These are phyloP conservation scores for Neopestalotiopsis clavispora DNA, from an alignment of 2,329 filamentous ascomycete species.

Conservation along the genomic window DNA sequence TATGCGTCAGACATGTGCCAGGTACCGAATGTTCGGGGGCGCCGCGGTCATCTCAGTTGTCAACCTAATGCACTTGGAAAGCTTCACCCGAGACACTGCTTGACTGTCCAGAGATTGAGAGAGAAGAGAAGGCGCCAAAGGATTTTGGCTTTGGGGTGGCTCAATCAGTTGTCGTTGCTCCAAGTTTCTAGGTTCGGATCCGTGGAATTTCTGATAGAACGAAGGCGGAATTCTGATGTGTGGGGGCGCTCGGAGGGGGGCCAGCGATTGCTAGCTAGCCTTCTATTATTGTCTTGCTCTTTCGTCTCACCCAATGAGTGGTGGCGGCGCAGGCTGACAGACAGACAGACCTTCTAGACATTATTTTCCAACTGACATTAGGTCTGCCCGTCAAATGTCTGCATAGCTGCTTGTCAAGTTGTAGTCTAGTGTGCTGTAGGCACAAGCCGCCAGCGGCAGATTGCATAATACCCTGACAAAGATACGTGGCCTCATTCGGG, in stretches of 20 bases:
- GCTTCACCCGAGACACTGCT: not conserved
- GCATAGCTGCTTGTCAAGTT: not conserved
- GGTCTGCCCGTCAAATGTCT: not conserved
- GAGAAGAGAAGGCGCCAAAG: no score
- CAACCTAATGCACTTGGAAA: not conserved
- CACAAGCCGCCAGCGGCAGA: not conserved
- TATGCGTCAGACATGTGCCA: constrained; percentile 2
- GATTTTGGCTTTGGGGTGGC: not conserved
- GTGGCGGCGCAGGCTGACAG: not conserved
- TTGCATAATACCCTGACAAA: not conserved
- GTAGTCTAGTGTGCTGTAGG: not conserved
- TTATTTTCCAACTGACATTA: not conserved
- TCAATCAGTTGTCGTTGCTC: not conserved
- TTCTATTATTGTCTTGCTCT: not conserved
- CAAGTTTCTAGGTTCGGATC: not conserved
- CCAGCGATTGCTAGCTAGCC: not conserved
- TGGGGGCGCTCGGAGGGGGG: not conserved
- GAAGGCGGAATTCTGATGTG: not conserved
- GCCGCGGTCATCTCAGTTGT: not conserved
- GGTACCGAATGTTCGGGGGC: not conserved
- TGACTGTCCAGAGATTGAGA: no score
- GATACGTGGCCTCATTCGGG: not conserved
- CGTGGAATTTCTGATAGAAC: not conserved
- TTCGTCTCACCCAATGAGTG: not conserved
- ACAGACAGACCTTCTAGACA: no score